These are phyloP conservation scores for Calonectria honghensis DNA, from an alignment of 2,329 filamentous ascomycete genomes.

Conservation along the genomic window DNA sequence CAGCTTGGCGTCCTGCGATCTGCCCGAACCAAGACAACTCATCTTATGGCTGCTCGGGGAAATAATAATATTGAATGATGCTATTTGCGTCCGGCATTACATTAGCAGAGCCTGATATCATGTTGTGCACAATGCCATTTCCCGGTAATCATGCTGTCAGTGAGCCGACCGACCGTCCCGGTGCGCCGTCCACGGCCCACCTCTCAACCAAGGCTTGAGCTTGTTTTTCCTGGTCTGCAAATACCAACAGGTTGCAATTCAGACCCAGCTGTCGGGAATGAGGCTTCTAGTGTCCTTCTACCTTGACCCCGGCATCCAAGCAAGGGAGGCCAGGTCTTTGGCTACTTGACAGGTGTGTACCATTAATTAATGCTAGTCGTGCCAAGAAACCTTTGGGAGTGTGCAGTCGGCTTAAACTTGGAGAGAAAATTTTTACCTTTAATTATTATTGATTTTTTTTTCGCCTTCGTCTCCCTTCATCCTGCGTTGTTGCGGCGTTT, in stretches of 20 bases:
- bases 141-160: constrained; percentile 45
- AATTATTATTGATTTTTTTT: constrained; percentile 34
- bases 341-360: constrained; percentile 11
- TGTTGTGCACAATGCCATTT: constrained; percentile 49
- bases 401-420: constrained; percentile 4
- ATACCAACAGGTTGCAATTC: constrained; percentile 42
- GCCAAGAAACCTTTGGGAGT: constrained; percentile 31
- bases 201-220: constrained; percentile 47
- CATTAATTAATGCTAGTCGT: constrained; percentile 10
- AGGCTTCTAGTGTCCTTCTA: constrained; percentile 18
- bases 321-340: constrained; percentile 8
- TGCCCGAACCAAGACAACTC: constrained; percentile 25
- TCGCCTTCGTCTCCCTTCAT: constrained; percentile 15
- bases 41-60: constrained; percentile 5
- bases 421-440: constrained; percentile 33
- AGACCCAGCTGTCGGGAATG: constrained; percentile 43
- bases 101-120: constrained; percentile 24
- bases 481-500: constrained; percentile 31
- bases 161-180: constrained; percentile 48
- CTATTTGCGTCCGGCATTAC: constrained; percentile 36
- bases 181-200: constrained; percentile 47
- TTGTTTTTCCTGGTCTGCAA: constrained; percentile 38
- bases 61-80: constrained; percentile 19
- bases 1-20: constrained; percentile 20
- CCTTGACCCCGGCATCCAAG: constrained; percentile 28